Percentiles rank a stretch among this genome's conserved stretches.
Conservation (phyloP, 106 monocot genomes). For the Dioscorea dumetorum region DNA sequence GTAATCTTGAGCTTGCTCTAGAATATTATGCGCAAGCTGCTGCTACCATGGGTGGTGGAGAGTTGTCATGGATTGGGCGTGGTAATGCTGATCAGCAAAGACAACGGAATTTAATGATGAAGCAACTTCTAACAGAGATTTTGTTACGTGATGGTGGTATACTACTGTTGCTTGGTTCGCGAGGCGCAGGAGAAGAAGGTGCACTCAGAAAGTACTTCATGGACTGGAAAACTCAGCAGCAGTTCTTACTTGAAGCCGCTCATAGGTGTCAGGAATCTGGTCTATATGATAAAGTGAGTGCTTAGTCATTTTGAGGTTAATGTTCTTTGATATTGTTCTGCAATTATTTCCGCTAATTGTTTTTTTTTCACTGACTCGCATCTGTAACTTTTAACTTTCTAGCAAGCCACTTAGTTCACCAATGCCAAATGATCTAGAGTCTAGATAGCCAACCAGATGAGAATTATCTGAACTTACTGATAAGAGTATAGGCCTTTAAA, state of each 20-base stretch:
- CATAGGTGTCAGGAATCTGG: slow-evolving; percentile 78
- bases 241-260: slow-evolving; percentile 94
- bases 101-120: slow-evolving; percentile 81
- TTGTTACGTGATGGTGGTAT: slow-evolving; percentile 83
- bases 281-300: slow-evolving; percentile 78
- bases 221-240: slow-evolving; percentile 62
- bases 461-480: no score
- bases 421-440: no score
- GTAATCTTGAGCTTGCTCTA: slow-evolving; percentile 62
- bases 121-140: slow-evolving; percentile 85
- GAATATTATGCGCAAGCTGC: slow-evolving; percentile 98
- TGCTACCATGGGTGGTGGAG: slow-evolving; percentile 94
- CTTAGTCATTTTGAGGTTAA: not conserved
- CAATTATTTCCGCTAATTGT: no score
- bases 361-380: no score
- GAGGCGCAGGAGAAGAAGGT: slow-evolving; percentile 90
- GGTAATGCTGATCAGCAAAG: slow-evolving; percentile 77
- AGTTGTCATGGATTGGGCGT: slow-evolving; percentile 65
- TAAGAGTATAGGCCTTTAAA: no score
- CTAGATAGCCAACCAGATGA: no score
- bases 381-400: no score
- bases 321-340: no score
- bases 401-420: no score
- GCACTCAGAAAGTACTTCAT: slow-evolving; percentile 68
- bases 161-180: slow-evolving; percentile 75